Percentiles rank a stretch among this genome's conserved stretches.
Conservation (phyloP, 2,329 filamentous ascomycete species). For the Coniosporium tulheliwenetii region DNA sequence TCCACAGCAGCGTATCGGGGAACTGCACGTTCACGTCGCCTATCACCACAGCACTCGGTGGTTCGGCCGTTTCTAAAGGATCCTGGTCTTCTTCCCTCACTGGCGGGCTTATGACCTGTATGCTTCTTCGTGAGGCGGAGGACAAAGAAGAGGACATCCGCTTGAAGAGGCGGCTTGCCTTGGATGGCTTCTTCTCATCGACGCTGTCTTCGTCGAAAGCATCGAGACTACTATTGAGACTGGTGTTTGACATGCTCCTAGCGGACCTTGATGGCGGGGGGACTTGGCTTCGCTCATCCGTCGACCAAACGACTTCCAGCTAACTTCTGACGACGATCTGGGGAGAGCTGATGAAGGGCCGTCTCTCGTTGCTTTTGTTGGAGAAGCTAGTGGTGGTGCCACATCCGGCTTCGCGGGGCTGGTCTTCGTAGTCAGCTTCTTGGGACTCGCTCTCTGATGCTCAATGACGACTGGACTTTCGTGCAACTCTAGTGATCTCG, state of each 20-base stretch:
- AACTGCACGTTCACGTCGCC: conserved; percentile 96
- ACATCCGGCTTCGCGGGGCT: conserved; percentile 4
- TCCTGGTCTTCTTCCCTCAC: conserved; percentile 18
- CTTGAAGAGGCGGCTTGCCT: conserved; percentile 47
- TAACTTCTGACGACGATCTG: conserved; percentile 22
- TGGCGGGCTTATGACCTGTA: conserved; percentile 17
- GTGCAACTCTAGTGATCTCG: conserved; percentile 32
- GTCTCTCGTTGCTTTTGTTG: conserved; percentile 7
- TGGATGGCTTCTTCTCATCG: conserved; percentile 35
- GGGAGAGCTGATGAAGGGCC: conserved; percentile 12
- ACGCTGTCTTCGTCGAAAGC: conserved; percentile 3
- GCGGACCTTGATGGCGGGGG: conserved; percentile 5
- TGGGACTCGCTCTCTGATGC: conserved; percentile 29
- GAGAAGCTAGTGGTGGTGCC: not conserved
- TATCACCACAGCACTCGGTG: conserved; percentile 48
- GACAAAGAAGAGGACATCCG: conserved; percentile 46
- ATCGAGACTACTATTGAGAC: not conserved
- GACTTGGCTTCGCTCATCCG: conserved; percentile 19
- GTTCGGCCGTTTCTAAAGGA: not conserved
- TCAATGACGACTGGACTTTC: conserved; percentile 47
- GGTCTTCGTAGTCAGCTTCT: conserved; percentile 6
- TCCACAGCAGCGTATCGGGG: conserved; percentile 91
- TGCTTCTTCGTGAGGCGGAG: conserved; percentile 33
- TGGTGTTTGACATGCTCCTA: not conserved
- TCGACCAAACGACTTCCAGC: conserved; percentile 20